These are phyloP conservation scores for Melaleuca alternifolia DNA, from an alignment of 345 rosid genomes.

Conservation along the genomic window DNA sequence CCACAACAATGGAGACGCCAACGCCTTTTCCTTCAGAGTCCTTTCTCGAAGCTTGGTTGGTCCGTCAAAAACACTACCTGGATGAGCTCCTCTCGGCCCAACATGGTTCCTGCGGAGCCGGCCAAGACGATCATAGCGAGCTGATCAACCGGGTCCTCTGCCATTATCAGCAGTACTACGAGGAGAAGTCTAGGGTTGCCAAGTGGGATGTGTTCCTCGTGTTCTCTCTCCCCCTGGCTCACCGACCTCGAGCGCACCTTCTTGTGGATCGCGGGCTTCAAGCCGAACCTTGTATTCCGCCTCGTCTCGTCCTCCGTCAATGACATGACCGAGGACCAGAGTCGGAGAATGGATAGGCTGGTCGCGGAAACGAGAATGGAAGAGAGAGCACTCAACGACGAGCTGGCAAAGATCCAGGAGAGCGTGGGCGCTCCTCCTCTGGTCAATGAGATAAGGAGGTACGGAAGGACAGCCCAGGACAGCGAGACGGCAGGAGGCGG, in stretches of 20 bases:
- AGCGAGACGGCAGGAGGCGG: neutral
- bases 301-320: constrained; percentile 10
- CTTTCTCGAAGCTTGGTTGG: constrained; percentile 26
- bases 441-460: neutral
- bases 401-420: constrained; percentile 38
- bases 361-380: constrained; percentile 7
- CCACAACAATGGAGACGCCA: neutral
- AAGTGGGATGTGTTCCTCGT: constrained; percentile 16
- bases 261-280: constrained; percentile 42
- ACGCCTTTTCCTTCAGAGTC: constrained; percentile 3
- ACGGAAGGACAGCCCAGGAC: neutral
- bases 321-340: constrained; percentile 28
- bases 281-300: constrained; percentile 22
- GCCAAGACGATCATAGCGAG: constrained; percentile 13
- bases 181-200: constrained; percentile 19
- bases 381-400: constrained; percentile 23
- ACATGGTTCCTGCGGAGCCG: neutral
- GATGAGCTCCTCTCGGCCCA: constrained; percentile 22
- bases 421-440: constrained; percentile 21
- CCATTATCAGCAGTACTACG: constrained; percentile 34
- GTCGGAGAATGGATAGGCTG: constrained; percentile 6
- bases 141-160: constrained; percentile 16
- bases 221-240: constrained; percentile 29
- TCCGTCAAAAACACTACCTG: constrained; percentile 24
- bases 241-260: constrained; percentile 22